Conservation (phyloP, 176 grass and related monocot species). For the bread wheat (Triticum aestivum) region IWGSC_CS_RefSeq_v2.1 NC_057796.1:259553265-259553764, state of each 20-base stretch:
- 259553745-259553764: neutral
- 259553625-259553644: neutral
- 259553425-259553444: conserved; percentile 2
- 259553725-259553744: neutral
- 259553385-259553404: too few relatives aligned
- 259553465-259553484: neutral
- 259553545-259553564: neutral
- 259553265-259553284: neutral
- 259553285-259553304: neutral
- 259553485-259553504: conserved; percentile 10
- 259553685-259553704: neutral
- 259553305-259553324: neutral
- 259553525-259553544: neutral
- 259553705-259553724: neutral
- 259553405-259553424: too few relatives aligned
- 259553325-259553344: neutral
- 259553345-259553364: neutral
- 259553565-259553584: neutral
- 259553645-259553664: neutral
- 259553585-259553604: neutral
- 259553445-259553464: neutral
- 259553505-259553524: neutral
- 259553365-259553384: too few relatives aligned
- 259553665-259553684: neutral
- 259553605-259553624: neutral